Evolutionary conservation across 352 stramenopile genomes (phyloP).

Genomic region (Phytopythium ostracodes): DNA sequence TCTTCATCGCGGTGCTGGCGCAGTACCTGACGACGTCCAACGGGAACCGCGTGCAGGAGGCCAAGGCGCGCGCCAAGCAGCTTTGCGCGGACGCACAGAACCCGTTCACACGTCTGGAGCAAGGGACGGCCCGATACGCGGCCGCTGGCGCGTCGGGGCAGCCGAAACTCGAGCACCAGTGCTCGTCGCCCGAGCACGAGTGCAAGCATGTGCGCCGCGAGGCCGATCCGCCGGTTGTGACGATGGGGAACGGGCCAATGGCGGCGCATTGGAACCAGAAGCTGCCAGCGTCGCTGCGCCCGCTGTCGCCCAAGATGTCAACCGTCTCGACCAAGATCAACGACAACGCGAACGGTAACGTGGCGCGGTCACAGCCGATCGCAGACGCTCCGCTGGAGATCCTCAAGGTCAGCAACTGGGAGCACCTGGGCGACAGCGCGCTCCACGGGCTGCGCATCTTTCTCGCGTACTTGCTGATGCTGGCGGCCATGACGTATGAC

Average conservation of each 20-base stretch:
- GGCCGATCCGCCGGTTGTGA: not conserved
- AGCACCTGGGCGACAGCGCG: slow-evolving; percentile 54
- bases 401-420: slow-evolving; percentile 44
- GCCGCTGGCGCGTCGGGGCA: not conserved
- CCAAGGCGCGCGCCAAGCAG: slow-evolving; percentile 34
- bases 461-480: slow-evolving; percentile 78
- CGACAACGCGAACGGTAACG: not conserved
- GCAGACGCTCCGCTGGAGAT: not conserved
- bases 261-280: not conserved
- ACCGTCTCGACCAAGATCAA: slow-evolving; percentile 12
- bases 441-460: slow-evolving; percentile 60
- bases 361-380: not conserved
- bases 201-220: slow-evolving; percentile 1
- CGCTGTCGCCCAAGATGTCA: slow-evolving; percentile 10
- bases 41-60: slow-evolving; percentile 38
- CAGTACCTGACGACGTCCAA: slow-evolving; percentile 52
- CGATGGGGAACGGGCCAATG: not conserved
- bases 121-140: not conserved
- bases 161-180: not conserved
- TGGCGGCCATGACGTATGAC: slow-evolving; percentile 80
- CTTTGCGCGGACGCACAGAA: not conserved
- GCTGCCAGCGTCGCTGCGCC: slow-evolving; percentile 8
- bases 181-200: slow-evolving; percentile 18
- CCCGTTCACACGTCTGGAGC: slow-evolving; percentile 1
- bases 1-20: slow-evolving; percentile 47